A percentile compares a stretch with the other conserved stretches of the same genome.
phyloP scores from a whole-genome alignment of 495 filamentous ascomycete genomes.

The Daldinia concentrica region DNA sequence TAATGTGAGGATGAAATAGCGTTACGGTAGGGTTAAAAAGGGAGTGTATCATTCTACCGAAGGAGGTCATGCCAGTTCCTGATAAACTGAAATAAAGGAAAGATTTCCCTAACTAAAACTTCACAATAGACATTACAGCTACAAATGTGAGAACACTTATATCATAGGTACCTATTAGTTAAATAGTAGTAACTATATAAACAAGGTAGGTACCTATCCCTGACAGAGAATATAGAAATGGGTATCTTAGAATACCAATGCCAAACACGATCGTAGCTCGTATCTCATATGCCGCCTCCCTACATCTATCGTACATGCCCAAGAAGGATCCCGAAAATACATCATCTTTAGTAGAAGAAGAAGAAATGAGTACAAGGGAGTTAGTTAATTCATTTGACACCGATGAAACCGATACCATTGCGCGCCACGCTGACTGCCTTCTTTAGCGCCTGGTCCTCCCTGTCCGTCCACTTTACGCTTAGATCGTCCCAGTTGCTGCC shows the following conservation, averaged over 20 bases:
- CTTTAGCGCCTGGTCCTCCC: conserved; percentile 80
- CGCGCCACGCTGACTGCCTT: conserved; percentile 75
- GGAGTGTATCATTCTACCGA: too few species aligned
- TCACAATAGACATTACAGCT: too few species aligned
- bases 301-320: conserved; percentile 2
- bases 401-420: conserved; percentile 82
- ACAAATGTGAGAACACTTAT: neutral
- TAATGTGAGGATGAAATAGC: too few species aligned
- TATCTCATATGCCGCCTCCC: neutral
- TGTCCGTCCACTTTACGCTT: conserved; percentile 89
- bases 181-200: neutral
- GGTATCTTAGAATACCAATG: conserved; percentile 40
- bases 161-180: neutral
- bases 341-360: neutral
- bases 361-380: neutral
- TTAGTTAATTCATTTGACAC: conserved; percentile 66
- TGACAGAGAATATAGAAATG: conserved; percentile 27
- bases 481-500: conserved; percentile 87
- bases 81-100: too few species aligned
- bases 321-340: neutral
- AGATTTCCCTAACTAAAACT: too few species aligned
- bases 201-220: neutral
- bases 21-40: too few species aligned
- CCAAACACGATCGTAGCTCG: conserved; percentile 31
- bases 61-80: too few species aligned